Evolutionary conservation across 495 filamentous ascomycete species (phyloP), one percentile per base, ranked within the genome.

Genomic region (Hypoxylon fragiforme): DNA sequence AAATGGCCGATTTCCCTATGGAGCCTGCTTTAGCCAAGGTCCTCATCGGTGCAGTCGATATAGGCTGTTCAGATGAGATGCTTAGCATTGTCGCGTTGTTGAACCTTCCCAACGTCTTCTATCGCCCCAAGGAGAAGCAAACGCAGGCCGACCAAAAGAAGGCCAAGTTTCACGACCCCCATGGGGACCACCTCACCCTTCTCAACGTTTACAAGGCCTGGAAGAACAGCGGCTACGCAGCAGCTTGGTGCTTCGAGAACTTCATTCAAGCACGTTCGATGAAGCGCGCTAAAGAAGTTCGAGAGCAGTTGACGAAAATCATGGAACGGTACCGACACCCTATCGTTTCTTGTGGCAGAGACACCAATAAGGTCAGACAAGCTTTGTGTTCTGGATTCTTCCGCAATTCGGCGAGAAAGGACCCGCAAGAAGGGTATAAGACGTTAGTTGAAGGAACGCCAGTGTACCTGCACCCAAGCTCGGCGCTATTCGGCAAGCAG

Each of bases 1-100:
- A 96, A 72, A 97, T 97, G 92, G 92, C 94, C 22, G 95, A 97
- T 62, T 97, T 97, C 74, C 94, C 95, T 9, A 97, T 85, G 83
- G 82, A 85, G 34, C 94, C 94, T 3, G 80, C 87, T 3, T 78
- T 97, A 2, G 89, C 91, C 18, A 97, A 97, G 72, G 85, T 91
- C 3, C 78, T 97, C 0, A 94, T 99, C 39, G 85, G 84, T 2
- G 90, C 90, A 0, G 90, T 92, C 3, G 88, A 95, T 9, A 80
- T 95, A 58, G 80, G 86, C 11, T 99, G 94, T 67, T 90, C 88
- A 1, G 95, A 97, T 30, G 94, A 99, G 70, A 85, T 97, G 50
- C 82, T 99, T 16, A 90, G 80, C 54, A 97, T 99, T 50, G 91
- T 97, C 1, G 90, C 92, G 44, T 97, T 97, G 94, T 81, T 97